These are phyloP conservation scores for Trapa incisa DNA, from an alignment of 345 rosid genomes.

Conservation along the genomic window DNA sequence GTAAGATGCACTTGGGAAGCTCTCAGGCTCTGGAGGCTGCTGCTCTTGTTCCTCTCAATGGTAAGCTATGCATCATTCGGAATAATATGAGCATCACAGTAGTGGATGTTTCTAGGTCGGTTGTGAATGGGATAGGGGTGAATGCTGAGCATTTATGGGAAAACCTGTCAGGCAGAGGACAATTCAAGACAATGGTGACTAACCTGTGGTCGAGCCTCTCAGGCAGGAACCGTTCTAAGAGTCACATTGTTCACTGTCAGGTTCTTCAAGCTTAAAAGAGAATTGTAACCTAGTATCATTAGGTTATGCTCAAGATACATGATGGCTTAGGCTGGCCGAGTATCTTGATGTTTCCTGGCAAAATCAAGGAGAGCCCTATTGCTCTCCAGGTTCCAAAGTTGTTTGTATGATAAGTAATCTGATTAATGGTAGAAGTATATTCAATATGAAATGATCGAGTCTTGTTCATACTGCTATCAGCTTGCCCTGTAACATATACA, in stretches of 20 bases:
- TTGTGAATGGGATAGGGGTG: neutral
- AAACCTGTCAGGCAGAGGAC: slow-evolving; percentile 8
- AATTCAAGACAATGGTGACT: slow-evolving; percentile 6
- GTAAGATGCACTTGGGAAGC: slow-evolving; percentile 37
- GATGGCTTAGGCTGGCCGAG: too few species aligned
- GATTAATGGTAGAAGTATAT: too few species aligned
- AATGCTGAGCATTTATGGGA: slow-evolving; percentile 3
- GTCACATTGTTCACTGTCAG: slow-evolving; percentile 9
- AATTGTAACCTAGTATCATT: too few species aligned
- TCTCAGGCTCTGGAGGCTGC: slow-evolving; percentile 13
- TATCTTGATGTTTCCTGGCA: too few species aligned
- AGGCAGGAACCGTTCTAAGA: slow-evolving; percentile 9
- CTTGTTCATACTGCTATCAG: too few species aligned
- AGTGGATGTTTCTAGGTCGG: slow-evolving; percentile 15
- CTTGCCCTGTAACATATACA: too few species aligned
- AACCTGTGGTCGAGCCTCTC: slow-evolving; percentile 12
- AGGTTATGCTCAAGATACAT: too few species aligned
- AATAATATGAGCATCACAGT: slow-evolving; percentile 12
- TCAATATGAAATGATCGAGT: too few species aligned
- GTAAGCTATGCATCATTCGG: slow-evolving; percentile 15
- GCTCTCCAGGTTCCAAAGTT: too few species aligned
- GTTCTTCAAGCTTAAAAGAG: slow-evolving; percentile 1
- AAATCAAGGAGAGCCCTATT: too few species aligned
- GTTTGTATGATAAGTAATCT: too few species aligned
- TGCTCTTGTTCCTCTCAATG: slow-evolving; percentile 11